Base-by-base conservation (phyloP, 2,329 filamentous ascomycete species). In the Aureobasidium lini region DNA sequence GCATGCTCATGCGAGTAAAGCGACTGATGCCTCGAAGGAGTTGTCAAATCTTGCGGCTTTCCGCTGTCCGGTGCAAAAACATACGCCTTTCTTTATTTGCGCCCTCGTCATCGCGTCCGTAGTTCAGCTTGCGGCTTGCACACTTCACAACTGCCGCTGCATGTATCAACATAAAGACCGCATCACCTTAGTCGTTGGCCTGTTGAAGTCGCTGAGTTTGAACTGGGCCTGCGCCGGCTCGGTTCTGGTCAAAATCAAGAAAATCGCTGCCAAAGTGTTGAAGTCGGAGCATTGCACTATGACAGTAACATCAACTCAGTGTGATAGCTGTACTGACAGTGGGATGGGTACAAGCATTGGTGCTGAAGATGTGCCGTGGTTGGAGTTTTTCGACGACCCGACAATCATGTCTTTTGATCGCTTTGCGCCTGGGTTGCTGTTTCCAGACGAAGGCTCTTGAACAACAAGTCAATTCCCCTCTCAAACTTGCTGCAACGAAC, bases 41-140 rank as follows among this genome's bases (percentile, higher is more conserved):
- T 87, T 96, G 63, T 88, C 87, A 62, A 82, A 84, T 64, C 79
- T 92, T 64, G 84, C 90, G 50, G 87, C 87, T 1, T 83, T 95
- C 48, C 88, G 89, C 0, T 84, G 86, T 4, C 81, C 85, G 0
- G 76, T 93, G 23, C 50, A 60, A 7, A 84, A 83, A 32, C 90
- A 95, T 73, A 91, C 85, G 0, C 89, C 90, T 61, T 92, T 93
- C 73, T 91, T 94, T 75, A 89, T 87, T 37, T 94, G 89, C 69
- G 85, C 88, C 42, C 78, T 94, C 52, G 89, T 89, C 1, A 77
- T 93, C 57, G 88, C 87, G 15, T 89, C 89, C 6, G 88, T 92
- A 65, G 87, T 93, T 4, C 89, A 94, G 67, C 79, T 95, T 28
- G 89, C 87, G 58, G 89, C 88, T 63, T 95, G 90, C 84, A 84